Evolutionary conservation across 2,329 filamentous ascomycete genomes (phyloP), one percentile per base, ranked within the genome.

Genomic region (Curvularia eragrostidis): DNA sequence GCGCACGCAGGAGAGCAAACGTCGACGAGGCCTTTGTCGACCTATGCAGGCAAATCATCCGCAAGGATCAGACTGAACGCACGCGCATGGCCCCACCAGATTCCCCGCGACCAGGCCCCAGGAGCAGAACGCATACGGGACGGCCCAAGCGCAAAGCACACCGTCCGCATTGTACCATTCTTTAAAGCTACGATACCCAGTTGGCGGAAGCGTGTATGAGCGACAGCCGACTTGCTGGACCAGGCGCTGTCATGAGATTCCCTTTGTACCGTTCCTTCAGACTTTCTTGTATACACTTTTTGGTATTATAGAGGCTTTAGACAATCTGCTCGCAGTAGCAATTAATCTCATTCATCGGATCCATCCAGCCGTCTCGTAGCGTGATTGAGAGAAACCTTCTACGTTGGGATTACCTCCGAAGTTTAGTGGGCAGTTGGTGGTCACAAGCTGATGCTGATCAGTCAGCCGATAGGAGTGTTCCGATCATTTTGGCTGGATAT

Each of bases 1-100:
- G 90, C 62, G 93, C 93, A 49, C 84, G 93, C 63, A 88, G 91
- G 67, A 84, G 89, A 71, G 91, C 90, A 62, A 97, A 97, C 68
- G 93, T 97, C 15, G 91, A 96, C 67, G 93, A 96, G 75, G 91
- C 93, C 46, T 97, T 96, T 77, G 80, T 91, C 65, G 91, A 95
- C 75, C 84, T 96, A 54, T 94, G 91, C 72, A 85, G 91, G 59
- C 91, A 95, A 76, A 92, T 96, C 79, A 86, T 95, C 56, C 84
- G 88, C 61, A 90, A 87, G 68, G 90, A 94, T 61, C 86, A 88
- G 68, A 77, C 80, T 48, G 68, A 69, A 48, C 59, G 64, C 28
- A 26, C 47, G 18, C 62, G 63, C 46, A 60, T 66, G 46, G 56
- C 52, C n/a, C 67, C 62, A 43, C 66, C 61, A 12, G 61, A 64